A percentile compares a stretch with the other conserved stretches of the same genome.
Evolutionary conservation across 2,329 filamentous ascomycete genomes (phyloP).

Genomic region (Phaeomoniella chlamydospora): DNA sequence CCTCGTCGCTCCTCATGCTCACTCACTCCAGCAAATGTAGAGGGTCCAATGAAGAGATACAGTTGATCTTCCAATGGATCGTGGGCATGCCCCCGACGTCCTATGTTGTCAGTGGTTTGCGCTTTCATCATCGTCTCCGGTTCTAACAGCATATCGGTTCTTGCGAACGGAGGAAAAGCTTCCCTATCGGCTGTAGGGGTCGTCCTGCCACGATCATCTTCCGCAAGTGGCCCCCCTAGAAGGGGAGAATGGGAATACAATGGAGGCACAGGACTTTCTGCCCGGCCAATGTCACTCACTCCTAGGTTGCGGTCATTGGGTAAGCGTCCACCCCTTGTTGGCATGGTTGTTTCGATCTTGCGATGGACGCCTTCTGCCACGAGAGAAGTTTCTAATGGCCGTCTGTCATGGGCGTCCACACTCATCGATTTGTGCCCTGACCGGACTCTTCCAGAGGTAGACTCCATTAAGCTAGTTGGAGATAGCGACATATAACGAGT

Average conservation of each 20-base stretch:
- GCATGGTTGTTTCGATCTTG: slow-evolving; percentile 19
- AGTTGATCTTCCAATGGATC: slow-evolving; percentile 50
- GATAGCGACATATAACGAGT: slow-evolving; percentile 41
- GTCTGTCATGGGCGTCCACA: slow-evolving; percentile 35
- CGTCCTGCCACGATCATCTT: neutral
- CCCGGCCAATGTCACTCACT: slow-evolving; percentile 8
- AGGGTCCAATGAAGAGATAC: slow-evolving; percentile 63
- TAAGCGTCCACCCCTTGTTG: slow-evolving; percentile 6
- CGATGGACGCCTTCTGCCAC: slow-evolving; percentile 40
- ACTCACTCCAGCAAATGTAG: slow-evolving; percentile 21
- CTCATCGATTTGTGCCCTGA: slow-evolving; percentile 35
- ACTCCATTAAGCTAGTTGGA: slow-evolving; percentile 32
- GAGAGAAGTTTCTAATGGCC: slow-evolving; percentile 32
- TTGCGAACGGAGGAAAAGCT: slow-evolving; percentile 1
- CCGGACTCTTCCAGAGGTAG: too few relatives aligned
- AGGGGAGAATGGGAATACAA: too few relatives aligned
- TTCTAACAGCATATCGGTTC: neutral
- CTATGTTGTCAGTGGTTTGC: slow-evolving; percentile 8
- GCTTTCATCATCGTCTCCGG: slow-evolving; percentile 3
- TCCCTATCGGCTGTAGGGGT: neutral
- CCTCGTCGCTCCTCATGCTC: slow-evolving; percentile 31
- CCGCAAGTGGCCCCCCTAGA: neutral
- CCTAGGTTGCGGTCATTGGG: slow-evolving; percentile 5
- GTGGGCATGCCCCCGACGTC: slow-evolving; percentile 42
- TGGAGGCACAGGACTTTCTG: neutral